These are phyloP conservation scores for Candida dubliniensis DNA, from an alignment of 1,139 yeast species.

Conservation along the genomic window DNA sequence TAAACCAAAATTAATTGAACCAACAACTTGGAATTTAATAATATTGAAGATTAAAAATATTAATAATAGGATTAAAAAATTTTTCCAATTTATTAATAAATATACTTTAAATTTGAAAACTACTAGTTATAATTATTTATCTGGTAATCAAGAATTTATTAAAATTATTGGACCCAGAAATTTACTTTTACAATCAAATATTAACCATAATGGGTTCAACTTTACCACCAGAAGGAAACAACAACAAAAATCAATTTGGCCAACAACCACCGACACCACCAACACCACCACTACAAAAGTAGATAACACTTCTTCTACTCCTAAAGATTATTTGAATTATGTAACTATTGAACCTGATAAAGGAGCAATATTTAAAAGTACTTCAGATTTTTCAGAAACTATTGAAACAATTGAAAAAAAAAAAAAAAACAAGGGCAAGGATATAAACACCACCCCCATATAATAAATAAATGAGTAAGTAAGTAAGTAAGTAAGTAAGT, in stretches of 20 bases:
- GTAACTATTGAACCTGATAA: conserved; percentile 43
- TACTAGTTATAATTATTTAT: conserved; percentile 20
- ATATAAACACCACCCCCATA: too few relatives aligned
- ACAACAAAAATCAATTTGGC: background rate
- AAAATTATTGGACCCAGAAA: conserved; percentile 58
- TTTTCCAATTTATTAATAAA: background rate
- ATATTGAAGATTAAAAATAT: conserved; percentile 1
- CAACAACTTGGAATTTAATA: conserved; percentile 6
- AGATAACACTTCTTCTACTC: background rate
- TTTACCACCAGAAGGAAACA: conserved; percentile 9
- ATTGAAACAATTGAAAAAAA: conserved; percentile 28
- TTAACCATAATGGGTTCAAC: conserved; percentile 5
- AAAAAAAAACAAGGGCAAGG: too few relatives aligned
- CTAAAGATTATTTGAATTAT: conserved; percentile 47
- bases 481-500: too few relatives aligned
- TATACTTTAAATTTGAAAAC: conserved; percentile 3
- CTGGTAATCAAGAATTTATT: conserved; percentile 42
- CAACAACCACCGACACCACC: too few relatives aligned
- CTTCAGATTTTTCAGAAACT: conserved; percentile 42
- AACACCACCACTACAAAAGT: background rate
- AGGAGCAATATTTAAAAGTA: conserved; percentile 40
- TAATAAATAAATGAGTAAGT: too few relatives aligned
- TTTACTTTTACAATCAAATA: conserved; percentile 47
- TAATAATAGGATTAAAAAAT: background rate
- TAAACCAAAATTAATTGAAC: conserved; percentile 6